Conservation (phyloP, 768 basidiomycete genomes). For the Pholiota molesta region DNA sequence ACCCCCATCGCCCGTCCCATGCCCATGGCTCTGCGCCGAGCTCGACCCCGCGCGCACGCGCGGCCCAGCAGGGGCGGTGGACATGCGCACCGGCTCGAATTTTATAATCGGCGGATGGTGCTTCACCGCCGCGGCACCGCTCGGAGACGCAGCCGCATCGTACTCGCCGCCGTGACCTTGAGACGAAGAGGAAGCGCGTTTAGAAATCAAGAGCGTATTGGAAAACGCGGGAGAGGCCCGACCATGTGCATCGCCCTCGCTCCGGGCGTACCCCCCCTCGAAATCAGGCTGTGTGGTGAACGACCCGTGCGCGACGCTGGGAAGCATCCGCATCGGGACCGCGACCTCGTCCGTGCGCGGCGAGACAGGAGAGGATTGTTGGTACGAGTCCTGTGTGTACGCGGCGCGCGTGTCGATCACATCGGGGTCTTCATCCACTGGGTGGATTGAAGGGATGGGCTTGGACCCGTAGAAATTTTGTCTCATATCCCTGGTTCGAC, state of each 20-base stretch:
- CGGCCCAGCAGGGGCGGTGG: neutral
- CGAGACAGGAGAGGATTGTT: neutral
- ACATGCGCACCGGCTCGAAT: neutral
- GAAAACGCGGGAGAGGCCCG: slow-evolving; percentile 14
- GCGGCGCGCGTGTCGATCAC: neutral
- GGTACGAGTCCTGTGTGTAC: slow-evolving; percentile 1
- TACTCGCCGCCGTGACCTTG: slow-evolving; percentile 1
- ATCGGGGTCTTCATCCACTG: neutral
- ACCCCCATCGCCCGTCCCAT: neutral
- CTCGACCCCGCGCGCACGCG: neutral
- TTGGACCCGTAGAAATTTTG: slow-evolving; percentile 11
- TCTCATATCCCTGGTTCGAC: slow-evolving; percentile 9
- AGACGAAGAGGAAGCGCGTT: neutral
- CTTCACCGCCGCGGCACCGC: neutral
- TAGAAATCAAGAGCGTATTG: slow-evolving; percentile 1
- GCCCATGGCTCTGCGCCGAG: neutral
- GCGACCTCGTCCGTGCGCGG: slow-evolving; percentile 3
- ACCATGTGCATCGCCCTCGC: slow-evolving; percentile 1
- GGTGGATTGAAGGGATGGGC: slow-evolving; percentile 8
- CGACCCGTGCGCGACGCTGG: slow-evolving; percentile 10
- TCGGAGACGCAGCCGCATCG: too few relatives aligned
- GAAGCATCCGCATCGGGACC: slow-evolving; percentile 14
- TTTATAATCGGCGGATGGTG: neutral
- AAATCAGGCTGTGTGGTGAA: slow-evolving; percentile 8
- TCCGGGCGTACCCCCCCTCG: slow-evolving; percentile 1